Percentiles rank a stretch among this genome's conserved stretches.
phyloP scores from a whole-genome alignment of 164 flowering plant species.

The Paratinospora sagittata region DNA sequence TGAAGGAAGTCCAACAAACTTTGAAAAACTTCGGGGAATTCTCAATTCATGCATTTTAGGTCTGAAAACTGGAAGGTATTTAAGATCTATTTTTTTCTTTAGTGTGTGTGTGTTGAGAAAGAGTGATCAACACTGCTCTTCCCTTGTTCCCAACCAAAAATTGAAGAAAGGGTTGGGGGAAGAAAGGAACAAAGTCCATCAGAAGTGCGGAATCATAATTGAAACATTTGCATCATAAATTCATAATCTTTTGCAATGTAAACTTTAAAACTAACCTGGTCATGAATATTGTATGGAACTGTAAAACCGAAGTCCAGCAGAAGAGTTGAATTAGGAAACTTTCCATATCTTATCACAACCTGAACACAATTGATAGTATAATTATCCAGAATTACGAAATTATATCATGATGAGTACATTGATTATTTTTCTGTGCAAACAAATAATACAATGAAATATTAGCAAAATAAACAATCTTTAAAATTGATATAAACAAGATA shows the following conservation, averaged over 20 bases:
- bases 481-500: neutral
- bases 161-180: neutral
- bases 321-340: conserved; percentile 64
- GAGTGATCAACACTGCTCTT: too few relatives aligned
- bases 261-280: conserved; percentile 48
- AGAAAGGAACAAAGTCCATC: neutral
- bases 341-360: conserved; percentile 81
- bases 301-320: conserved; percentile 84
- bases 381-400: neutral
- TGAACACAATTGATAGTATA: conserved; percentile 17
- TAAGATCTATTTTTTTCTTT: too few relatives aligned
- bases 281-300: conserved; percentile 53
- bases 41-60: too few relatives aligned
- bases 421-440: neutral
- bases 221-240: neutral
- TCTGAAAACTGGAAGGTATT: too few relatives aligned
- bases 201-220: neutral
- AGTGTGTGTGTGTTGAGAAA: too few relatives aligned
- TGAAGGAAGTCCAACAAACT: too few relatives aligned
- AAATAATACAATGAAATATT: neutral
- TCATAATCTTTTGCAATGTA: neutral
- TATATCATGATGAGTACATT: neutral
- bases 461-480: neutral
- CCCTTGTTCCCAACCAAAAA: neutral
- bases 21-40: too few relatives aligned